phyloP scores from a whole-genome alignment of 176 grass and related monocot species.

The Echinochloa phyllopogon region DNA sequence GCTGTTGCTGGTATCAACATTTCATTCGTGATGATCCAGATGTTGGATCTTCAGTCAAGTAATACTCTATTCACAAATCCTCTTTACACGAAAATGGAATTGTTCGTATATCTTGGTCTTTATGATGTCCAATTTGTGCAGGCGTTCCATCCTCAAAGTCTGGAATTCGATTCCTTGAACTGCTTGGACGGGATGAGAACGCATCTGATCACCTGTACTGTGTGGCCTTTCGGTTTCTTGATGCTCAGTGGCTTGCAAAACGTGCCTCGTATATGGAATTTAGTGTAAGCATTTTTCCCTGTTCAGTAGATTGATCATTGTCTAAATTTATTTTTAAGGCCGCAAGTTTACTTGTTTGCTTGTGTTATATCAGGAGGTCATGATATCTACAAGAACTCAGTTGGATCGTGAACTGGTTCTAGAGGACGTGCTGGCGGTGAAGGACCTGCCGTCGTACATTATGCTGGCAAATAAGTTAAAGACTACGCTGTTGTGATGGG shows the following conservation, averaged over 20 bases:
- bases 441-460: slow-evolving; percentile 85
- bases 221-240: slow-evolving; percentile 83
- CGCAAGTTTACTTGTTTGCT: slow-evolving; percentile 3
- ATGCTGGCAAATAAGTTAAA: slow-evolving; percentile 65
- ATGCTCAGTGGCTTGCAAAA: slow-evolving; percentile 92
- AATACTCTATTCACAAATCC: neutral
- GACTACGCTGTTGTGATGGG: too few species aligned
- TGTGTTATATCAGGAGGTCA: slow-evolving; percentile 67
- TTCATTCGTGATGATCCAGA: slow-evolving; percentile 97
- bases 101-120: neutral
- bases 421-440: slow-evolving; percentile 67
- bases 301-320: neutral
- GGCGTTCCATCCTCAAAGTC: slow-evolving; percentile 70
- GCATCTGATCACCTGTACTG: slow-evolving; percentile 93
- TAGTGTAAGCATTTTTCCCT: slow-evolving; percentile 55
- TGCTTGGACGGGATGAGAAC: slow-evolving; percentile 70
- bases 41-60: slow-evolving; percentile 89
- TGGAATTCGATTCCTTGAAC: slow-evolving; percentile 77
- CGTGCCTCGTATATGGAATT: slow-evolving; percentile 98
- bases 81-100: neutral
- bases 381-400: slow-evolving; percentile 88
- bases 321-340: neutral
- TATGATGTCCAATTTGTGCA: slow-evolving; percentile 21
- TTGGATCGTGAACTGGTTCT: slow-evolving; percentile 77
- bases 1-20: slow-evolving; percentile 93